Conservation (phyloP, 1,284 basidiomycete species). For the Ustilago sp. region DNA sequence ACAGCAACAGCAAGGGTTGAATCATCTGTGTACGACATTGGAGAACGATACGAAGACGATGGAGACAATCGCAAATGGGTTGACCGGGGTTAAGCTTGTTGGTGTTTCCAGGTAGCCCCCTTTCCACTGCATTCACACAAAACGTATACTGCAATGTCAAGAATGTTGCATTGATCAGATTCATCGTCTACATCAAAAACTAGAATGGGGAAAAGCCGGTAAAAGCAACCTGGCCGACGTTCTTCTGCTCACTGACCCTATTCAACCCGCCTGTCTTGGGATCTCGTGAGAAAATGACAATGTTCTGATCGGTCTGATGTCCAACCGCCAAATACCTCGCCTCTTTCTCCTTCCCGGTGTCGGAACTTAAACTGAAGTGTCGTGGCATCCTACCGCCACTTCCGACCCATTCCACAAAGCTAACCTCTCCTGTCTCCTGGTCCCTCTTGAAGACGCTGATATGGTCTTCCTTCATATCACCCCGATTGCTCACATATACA, state of each 20-base stretch:
- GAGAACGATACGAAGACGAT: conserved; percentile 58
- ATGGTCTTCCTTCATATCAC: conserved; percentile 54
- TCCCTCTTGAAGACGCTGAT: conserved; percentile 50
- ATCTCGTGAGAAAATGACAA: conserved; percentile 50
- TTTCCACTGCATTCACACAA: neutral
- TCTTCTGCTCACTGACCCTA: conserved; percentile 9
- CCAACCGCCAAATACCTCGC: conserved; percentile 50
- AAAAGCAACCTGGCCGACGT: conserved; percentile 44
- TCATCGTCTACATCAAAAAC: no score
- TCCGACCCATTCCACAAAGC: conserved; percentile 40
- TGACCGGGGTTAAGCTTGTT: conserved; percentile 60
- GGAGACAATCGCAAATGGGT: conserved; percentile 59
- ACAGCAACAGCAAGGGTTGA: conserved; percentile 63
- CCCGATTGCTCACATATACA: conserved; percentile 55
- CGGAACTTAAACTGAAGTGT: conserved; percentile 46
- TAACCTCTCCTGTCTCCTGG: conserved; percentile 24
- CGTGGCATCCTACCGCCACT: conserved; percentile 55
- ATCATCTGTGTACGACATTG: conserved; percentile 63
- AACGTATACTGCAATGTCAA: no score
- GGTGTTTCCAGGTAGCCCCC: conserved; percentile 39
- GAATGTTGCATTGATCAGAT: neutral
- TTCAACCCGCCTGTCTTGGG: conserved; percentile 23
- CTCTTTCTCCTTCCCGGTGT: conserved; percentile 22
- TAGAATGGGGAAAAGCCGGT: conserved; percentile 52
- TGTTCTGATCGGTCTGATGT: conserved; percentile 49